A percentile compares a stretch with the other conserved stretches of the same genome.
Conservation (phyloP, 169 alveolate species). For the Pseudocohnilembus persalinus region DNA sequence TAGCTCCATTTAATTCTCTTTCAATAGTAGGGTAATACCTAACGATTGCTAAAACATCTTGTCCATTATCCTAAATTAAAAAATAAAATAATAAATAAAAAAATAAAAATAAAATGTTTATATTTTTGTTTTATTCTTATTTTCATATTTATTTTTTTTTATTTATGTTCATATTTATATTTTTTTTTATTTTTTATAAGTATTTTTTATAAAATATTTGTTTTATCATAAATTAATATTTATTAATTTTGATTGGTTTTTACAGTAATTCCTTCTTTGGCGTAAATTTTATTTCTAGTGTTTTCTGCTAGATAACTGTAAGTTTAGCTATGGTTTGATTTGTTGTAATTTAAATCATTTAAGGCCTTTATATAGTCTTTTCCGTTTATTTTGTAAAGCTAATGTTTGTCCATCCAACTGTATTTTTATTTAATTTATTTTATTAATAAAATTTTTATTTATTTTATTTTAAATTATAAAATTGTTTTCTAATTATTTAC, state of each 20-base stretch:
- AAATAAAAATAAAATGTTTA: neutral
- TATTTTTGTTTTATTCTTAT: neutral
- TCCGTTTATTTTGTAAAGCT: neutral
- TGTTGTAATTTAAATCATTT: neutral
- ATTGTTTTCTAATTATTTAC: neutral
- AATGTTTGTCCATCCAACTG: neutral
- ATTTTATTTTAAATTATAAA: no score
- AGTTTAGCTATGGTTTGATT: neutral
- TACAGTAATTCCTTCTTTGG: neutral
- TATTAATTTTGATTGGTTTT: no score
- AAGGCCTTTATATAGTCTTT: neutral
- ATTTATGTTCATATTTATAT: neutral
- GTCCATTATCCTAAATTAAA: neutral
- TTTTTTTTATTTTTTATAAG: no score
- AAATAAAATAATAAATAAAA: neutral
- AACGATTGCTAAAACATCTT: neutral
- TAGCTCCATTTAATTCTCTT: slow-evolving; percentile 5
- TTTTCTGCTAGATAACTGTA: neutral
- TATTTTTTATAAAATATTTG: no score
- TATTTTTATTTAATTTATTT: no score
- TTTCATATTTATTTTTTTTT: neutral
- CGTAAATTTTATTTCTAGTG: neutral
- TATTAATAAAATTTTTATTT: no score
- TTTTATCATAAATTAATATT: no score
- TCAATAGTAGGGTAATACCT: neutral